Evolutionary conservation across 495 filamentous ascomycete genomes (phyloP).

Genomic region (Copromyces sp.): DNA sequence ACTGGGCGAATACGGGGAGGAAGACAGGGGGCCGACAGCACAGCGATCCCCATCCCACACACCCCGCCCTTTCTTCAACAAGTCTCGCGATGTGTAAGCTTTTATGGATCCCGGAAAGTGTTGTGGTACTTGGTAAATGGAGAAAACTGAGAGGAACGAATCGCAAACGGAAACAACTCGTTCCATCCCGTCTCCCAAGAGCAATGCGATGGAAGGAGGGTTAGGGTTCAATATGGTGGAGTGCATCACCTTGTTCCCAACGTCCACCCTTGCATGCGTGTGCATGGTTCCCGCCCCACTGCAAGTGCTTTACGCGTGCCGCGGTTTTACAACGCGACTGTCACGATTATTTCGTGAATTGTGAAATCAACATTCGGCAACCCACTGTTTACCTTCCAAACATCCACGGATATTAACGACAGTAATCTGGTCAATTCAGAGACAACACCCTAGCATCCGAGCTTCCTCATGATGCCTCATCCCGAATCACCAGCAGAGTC

Average conservation of each 20-base stretch:
- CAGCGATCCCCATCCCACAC: not conserved
- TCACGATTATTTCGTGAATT: not conserved
- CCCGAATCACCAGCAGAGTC: conserved; percentile 2
- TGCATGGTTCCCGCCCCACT: not conserved
- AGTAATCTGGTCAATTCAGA: no score
- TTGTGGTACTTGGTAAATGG: not conserved
- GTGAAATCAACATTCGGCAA: not conserved
- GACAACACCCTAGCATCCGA: not conserved
- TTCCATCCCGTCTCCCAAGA: not conserved
- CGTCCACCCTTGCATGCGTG: not conserved
- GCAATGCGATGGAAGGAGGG: not conserved
- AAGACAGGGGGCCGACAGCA: not conserved
- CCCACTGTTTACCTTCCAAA: not conserved
- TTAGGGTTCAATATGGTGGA: not conserved
- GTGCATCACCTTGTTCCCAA: not conserved
- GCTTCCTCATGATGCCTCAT: conserved; percentile 7
- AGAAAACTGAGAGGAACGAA: not conserved
- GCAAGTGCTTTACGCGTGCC: conserved; percentile 8
- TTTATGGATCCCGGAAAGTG: not conserved
- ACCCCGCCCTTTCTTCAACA: not conserved
- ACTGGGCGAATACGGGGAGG: not conserved
- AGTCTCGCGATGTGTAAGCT: not conserved
- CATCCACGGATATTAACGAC: no score
- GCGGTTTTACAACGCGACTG: not conserved
- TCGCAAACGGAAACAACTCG: not conserved